Percentiles rank a stretch among this genome's conserved stretches.
Conservation (phyloP, 2,329 filamentous ascomycete species). For the Lachnellula occidentalis region DNA sequence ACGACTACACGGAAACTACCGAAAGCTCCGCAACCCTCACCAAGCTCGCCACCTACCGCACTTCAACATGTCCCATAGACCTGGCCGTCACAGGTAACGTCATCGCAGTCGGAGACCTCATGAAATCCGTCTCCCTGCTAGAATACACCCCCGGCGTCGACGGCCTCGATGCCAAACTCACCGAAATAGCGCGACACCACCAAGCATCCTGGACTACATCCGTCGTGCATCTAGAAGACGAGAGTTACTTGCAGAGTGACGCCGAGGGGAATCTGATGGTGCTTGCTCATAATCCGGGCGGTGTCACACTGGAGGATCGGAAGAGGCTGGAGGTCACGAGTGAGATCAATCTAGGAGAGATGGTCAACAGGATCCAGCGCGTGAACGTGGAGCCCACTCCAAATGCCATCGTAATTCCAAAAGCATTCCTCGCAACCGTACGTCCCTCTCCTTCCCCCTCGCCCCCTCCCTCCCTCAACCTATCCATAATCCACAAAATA, state of each 20-base stretch:
- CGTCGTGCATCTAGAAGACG: conserved; percentile 63
- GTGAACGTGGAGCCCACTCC: conserved; percentile 62
- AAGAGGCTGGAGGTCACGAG: conserved; percentile 66
- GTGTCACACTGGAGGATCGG: conserved; percentile 69
- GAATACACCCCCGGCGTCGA: conserved; percentile 58
- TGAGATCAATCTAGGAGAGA: conserved; percentile 83
- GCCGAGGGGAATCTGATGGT: conserved; percentile 83
- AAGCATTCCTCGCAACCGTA: conserved; percentile 86
- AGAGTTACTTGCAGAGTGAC: conserved; percentile 79
- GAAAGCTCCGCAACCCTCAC: conserved; percentile 52
- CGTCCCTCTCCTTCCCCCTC: conserved; percentile 31
- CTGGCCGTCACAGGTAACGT: conserved; percentile 66
- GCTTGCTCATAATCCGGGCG: conserved; percentile 65
- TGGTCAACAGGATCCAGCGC: conserved; percentile 81
- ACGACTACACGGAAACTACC: conserved; percentile 51
- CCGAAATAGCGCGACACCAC: conserved; percentile 74
- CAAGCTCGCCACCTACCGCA: conserved; percentile 71
- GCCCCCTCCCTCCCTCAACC: background rate
- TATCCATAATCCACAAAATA: background rate
- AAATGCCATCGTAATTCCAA: conserved; percentile 66
- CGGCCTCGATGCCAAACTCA: conserved; percentile 56
- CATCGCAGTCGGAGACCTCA: conserved; percentile 84
- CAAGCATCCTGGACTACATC: conserved; percentile 79
- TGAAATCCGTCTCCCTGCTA: conserved; percentile 83
- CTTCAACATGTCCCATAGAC: conserved; percentile 78